Conservation (phyloP, 805 yeast species). For the Cyberlindnera subsufficiens region DNA sequence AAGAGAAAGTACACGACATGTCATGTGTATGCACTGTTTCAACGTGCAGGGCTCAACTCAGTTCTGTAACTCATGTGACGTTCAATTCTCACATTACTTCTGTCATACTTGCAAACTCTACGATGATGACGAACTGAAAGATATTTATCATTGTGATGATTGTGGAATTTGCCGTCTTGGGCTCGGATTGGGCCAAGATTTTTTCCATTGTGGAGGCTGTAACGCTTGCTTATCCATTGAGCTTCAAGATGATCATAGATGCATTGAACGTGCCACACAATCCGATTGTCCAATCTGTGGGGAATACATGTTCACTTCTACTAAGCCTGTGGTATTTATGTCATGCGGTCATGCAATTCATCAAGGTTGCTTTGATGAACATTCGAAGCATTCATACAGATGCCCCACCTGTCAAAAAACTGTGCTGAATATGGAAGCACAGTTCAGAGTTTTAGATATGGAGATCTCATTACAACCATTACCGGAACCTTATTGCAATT, state of each 20-base stretch:
- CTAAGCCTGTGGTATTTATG: slow-evolving; percentile 84
- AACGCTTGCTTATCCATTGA: slow-evolving; percentile 84
- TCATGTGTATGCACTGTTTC: slow-evolving; percentile 77
- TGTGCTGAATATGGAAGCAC: slow-evolving; percentile 80
- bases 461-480: slow-evolving; percentile 73
- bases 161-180: slow-evolving; percentile 94
- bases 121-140: slow-evolving; percentile 74
- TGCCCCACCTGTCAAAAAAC: slow-evolving; percentile 90
- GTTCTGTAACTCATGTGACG: slow-evolving; percentile 63
- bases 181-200: slow-evolving; percentile 80
- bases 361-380: slow-evolving; percentile 74
- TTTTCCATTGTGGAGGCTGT: slow-evolving; percentile 86
- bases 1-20: slow-evolving; percentile 55
- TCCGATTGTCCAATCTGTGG: slow-evolving; percentile 92
- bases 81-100: slow-evolving; percentile 66
- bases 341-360: slow-evolving; percentile 93
- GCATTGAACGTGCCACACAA: slow-evolving; percentile 83
- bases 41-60: slow-evolving; percentile 70
- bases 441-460: slow-evolving; percentile 78
- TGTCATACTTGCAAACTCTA: slow-evolving; percentile 76
- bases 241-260: slow-evolving; percentile 68
- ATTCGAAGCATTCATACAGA: slow-evolving; percentile 77
- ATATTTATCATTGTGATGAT: slow-evolving; percentile 85
- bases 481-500: slow-evolving; percentile 71
- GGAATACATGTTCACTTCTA: slow-evolving; percentile 82